phyloP scores from a whole-genome alignment of 2,329 filamentous ascomycete genomes.

The Talaromyces sp. region DNA sequence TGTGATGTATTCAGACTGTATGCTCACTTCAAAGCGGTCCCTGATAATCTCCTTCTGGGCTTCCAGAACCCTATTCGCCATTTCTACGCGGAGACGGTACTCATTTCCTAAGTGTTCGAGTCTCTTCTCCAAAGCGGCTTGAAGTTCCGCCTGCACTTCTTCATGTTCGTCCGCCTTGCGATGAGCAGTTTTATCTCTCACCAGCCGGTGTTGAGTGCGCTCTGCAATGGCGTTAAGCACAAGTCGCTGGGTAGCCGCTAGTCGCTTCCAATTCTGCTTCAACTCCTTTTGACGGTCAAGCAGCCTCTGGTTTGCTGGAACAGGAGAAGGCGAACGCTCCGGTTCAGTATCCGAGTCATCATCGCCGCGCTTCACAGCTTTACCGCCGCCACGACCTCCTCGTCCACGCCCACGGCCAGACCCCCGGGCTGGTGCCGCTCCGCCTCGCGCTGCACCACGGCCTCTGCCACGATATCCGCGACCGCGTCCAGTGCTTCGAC shows the following conservation, averaged over 20 bases:
- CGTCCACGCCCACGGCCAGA: slow-evolving; percentile 14
- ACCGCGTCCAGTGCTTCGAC: slow-evolving; percentile 25
- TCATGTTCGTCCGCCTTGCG: slow-evolving; percentile 34
- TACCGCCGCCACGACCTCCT: slow-evolving; percentile 18
- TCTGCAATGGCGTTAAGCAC: slow-evolving; percentile 36
- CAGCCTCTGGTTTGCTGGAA: slow-evolving; percentile 31
- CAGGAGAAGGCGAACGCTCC: slow-evolving; percentile 30
- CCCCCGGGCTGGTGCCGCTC: slow-evolving; percentile 13
- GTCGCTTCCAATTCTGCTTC: slow-evolving; percentile 35
- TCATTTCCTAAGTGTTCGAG: slow-evolving; percentile 26
- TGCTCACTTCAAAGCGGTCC: slow-evolving; percentile 25
- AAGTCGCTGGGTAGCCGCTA: slow-evolving; percentile 36
- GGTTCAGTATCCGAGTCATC: slow-evolving; percentile 24
- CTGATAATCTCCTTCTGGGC: slow-evolving; percentile 30
- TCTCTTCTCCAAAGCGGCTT: slow-evolving; percentile 21
- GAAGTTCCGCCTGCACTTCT: slow-evolving; percentile 28
- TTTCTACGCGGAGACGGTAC: slow-evolving; percentile 27
- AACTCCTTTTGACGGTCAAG: slow-evolving; percentile 39
- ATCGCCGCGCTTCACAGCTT: slow-evolving; percentile 25
- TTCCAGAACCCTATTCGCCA: slow-evolving; percentile 24
- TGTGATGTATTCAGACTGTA: slow-evolving; percentile 2
- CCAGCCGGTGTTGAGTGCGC: slow-evolving; percentile 33
- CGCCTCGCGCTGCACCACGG: slow-evolving; percentile 20
- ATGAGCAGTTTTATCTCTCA: slow-evolving; percentile 38
- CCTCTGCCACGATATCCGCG: slow-evolving; percentile 27